Conservation (phyloP, 1,284 basidiomycete genomes). For the Puccinia novopanici region DNA sequence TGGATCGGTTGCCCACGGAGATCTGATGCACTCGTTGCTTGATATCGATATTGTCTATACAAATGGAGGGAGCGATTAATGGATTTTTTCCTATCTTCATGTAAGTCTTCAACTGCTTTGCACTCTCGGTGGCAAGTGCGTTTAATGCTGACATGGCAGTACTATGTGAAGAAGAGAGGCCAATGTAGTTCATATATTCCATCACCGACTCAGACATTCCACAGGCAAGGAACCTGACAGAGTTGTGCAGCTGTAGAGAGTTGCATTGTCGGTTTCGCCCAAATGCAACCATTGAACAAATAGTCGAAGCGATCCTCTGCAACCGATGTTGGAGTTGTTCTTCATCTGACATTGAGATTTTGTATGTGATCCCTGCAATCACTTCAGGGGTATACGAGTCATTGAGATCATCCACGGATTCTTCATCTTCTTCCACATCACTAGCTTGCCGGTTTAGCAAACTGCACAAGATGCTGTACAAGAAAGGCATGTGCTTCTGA, state of each 20-base stretch:
- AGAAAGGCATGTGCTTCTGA: too few relatives aligned
- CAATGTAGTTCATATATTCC: slow-evolving; percentile 17
- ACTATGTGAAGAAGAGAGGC: background rate
- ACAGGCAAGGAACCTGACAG: too few relatives aligned
- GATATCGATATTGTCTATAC: too few relatives aligned
- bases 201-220: background rate
- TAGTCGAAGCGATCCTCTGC: background rate
- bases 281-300: background rate
- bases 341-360: too few relatives aligned
- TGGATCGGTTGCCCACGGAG: too few relatives aligned
- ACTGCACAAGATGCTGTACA: background rate
- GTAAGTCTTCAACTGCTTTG: background rate
- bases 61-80: background rate
- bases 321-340: background rate
- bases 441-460: background rate
- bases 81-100: background rate
- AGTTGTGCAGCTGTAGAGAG: slow-evolving; percentile 18
- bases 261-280: background rate
- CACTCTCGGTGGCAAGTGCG: background rate
- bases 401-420: too few relatives aligned
- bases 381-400: background rate
- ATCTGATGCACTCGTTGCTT: too few relatives aligned
- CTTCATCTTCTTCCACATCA: too few relatives aligned
- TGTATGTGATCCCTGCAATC: background rate
- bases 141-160: background rate